phyloP scores from a whole-genome alignment of 768 basidiomycete species.

The Leccinellum rugosiceps region DNA sequence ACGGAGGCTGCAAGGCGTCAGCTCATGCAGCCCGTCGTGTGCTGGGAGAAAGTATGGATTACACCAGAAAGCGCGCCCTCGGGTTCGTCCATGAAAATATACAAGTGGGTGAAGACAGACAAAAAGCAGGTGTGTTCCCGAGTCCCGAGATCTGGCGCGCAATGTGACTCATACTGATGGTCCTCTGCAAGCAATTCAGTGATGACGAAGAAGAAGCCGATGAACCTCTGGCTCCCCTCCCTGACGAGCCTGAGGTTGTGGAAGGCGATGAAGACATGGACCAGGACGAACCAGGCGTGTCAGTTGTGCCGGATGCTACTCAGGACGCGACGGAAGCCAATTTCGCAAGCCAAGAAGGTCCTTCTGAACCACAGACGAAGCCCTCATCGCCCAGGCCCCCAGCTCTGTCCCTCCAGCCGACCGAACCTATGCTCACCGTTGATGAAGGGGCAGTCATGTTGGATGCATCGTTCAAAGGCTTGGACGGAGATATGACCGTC shows the following conservation, averaged over 20 bases:
- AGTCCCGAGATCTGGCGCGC: not conserved
- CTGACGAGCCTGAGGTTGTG: slow-evolving; percentile 70
- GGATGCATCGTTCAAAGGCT: slow-evolving; percentile 54
- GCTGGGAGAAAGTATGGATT: slow-evolving; percentile 80
- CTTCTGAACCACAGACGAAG: slow-evolving; percentile 55
- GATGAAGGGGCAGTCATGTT: slow-evolving; percentile 41
- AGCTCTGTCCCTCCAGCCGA: slow-evolving; percentile 47
- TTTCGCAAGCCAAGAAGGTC: slow-evolving; percentile 33
- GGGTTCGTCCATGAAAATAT: slow-evolving; percentile 61
- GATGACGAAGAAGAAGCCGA: slow-evolving; percentile 81
- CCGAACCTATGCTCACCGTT: slow-evolving; percentile 43
- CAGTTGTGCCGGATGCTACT: slow-evolving; percentile 39
- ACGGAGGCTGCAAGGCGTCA: slow-evolving; percentile 80
- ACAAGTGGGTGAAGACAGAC: slow-evolving; percentile 79
- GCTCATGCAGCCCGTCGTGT: slow-evolving; percentile 86
- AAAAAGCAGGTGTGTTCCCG: slow-evolving; percentile 59
- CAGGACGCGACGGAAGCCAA: slow-evolving; percentile 38
- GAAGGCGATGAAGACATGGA: slow-evolving; percentile 78
- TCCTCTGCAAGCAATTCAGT: slow-evolving; percentile 67
- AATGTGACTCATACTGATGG: slow-evolving; percentile 1
- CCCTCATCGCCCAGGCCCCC: slow-evolving; percentile 68
- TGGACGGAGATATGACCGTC: slow-evolving; percentile 46
- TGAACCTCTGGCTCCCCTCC: slow-evolving; percentile 77
- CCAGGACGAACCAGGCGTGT: slow-evolving; percentile 52
- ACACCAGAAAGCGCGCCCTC: slow-evolving; percentile 52